Evolutionary conservation across 192 early-diverging fungal species (phyloP).

Genomic region (Linnemannia schmuckeri): DNA sequence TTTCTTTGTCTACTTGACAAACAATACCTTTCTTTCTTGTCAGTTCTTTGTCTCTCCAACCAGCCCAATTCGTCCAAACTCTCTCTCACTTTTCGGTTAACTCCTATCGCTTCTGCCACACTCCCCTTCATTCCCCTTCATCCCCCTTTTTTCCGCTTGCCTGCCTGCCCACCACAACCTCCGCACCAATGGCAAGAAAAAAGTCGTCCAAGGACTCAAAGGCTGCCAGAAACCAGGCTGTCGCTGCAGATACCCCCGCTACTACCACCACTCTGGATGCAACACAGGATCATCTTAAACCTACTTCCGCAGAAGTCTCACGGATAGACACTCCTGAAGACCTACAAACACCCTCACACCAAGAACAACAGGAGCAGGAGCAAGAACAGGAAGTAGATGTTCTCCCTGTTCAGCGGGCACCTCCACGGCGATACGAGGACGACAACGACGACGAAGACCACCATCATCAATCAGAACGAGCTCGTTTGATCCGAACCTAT

Average conservation of each 20-base stretch:
- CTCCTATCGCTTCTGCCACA: neutral
- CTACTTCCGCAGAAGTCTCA: neutral
- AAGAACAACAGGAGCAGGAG: neutral
- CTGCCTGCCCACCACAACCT: neutral
- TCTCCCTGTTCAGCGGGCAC: neutral
- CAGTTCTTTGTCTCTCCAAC: neutral
- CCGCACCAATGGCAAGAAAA: conserved; percentile 10
- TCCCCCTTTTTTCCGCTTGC: neutral
- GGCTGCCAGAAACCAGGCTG: neutral
- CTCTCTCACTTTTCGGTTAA: neutral
- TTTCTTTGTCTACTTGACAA: neutral
- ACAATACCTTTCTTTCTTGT: conserved; percentile 2
- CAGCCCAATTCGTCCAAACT: neutral
- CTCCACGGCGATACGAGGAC: conserved; percentile 38
- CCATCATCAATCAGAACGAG: conserved; percentile 10
- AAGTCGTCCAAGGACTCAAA: conserved; percentile 11
- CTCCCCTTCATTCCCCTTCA: no score
- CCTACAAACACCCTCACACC: neutral
- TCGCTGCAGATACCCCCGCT: neutral
- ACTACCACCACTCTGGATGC: neutral
- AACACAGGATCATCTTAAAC: neutral
- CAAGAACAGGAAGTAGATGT: neutral
- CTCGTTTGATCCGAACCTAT: conserved; percentile 17
- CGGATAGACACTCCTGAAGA: neutral
- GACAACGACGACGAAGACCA: conserved; percentile 31